A percentile compares a stretch with the other conserved stretches of the same genome.
Conservation (phyloP, 1,139 yeast species). For the Taphrina confusa region DNA sequence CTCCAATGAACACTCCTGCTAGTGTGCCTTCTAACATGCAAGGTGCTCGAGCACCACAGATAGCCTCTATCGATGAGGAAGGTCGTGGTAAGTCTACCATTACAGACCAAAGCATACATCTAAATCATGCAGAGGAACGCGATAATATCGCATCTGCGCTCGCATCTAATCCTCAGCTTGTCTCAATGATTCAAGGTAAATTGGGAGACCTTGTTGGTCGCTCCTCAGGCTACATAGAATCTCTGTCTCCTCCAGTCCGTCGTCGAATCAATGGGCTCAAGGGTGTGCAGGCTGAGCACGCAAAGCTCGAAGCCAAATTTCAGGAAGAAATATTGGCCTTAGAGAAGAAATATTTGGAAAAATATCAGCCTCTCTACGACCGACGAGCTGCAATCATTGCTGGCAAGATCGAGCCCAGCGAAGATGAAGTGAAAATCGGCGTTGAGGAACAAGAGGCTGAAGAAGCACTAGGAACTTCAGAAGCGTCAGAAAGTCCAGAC, state of each 20-base stretch:
- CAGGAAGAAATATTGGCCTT: constrained; percentile 84
- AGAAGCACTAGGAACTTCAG: constrained; percentile 46
- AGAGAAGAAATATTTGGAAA: constrained; percentile 74
- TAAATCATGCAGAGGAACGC: constrained; percentile 15
- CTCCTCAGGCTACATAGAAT: constrained; percentile 80
- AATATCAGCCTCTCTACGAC: constrained; percentile 75
- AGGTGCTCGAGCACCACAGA: constrained; percentile 62
- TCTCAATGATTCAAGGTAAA: constrained; percentile 88
- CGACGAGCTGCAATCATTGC: constrained; percentile 70
- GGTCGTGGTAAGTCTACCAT: constrained; percentile 42
- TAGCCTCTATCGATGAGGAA: constrained; percentile 78
- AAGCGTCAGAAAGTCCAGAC: constrained; percentile 45
- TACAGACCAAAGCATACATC: neutral
- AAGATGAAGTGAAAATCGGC: constrained; percentile 77
- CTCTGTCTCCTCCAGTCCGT: constrained; percentile 71
- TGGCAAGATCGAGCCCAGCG: constrained; percentile 76
- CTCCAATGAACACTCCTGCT: constrained; percentile 98
- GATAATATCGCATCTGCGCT: constrained; percentile 50
- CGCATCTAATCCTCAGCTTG: constrained; percentile 72
- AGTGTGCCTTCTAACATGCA: constrained; percentile 76
- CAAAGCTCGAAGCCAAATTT: constrained; percentile 83
- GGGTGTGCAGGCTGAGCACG: constrained; percentile 78
- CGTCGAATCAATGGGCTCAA: constrained; percentile 80
- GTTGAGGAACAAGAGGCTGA: constrained; percentile 47
- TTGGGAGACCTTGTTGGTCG: constrained; percentile 81